These are phyloP conservation scores for Pseudocercospora eumusae DNA, from an alignment of 2,329 filamentous ascomycete species.

Conservation along the genomic window DNA sequence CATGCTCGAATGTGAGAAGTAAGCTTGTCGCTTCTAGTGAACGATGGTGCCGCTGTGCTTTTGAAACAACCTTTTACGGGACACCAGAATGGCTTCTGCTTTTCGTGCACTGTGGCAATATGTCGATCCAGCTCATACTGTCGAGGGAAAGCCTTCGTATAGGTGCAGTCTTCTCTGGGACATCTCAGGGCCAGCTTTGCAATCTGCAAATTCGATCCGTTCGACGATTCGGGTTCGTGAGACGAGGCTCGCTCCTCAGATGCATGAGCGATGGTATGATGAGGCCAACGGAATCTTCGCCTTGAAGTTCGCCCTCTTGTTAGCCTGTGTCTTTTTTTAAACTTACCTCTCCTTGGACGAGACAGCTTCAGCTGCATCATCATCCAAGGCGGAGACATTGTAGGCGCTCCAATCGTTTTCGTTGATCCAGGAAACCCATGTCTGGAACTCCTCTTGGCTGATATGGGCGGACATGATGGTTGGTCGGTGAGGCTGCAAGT, in stretches of 20 bases:
- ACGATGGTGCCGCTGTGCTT: not conserved
- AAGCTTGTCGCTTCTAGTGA: not conserved
- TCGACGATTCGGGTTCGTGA: too few species aligned
- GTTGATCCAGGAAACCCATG: too few species aligned
- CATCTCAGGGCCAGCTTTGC: not conserved
- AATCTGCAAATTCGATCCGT: not conserved
- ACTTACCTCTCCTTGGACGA: constrained; percentile 9
- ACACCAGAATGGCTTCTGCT: not conserved
- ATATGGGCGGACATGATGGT: constrained; percentile 9
- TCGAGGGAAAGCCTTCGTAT: not conserved
- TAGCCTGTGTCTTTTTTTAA: constrained; percentile 8
- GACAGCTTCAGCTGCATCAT: not conserved
- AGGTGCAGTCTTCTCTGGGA: not conserved
- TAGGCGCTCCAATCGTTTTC: not conserved
- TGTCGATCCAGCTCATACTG: not conserved
- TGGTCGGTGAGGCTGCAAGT: constrained; percentile 2
- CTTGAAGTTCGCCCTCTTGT: constrained; percentile 9
- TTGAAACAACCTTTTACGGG: not conserved
- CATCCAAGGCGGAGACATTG: not conserved
- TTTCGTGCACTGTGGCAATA: not conserved
- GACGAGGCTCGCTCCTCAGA: too few species aligned
- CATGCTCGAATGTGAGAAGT: not conserved
- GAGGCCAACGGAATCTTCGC: too few species aligned
- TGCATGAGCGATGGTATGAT: too few species aligned
- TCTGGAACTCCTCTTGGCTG: not conserved